These are phyloP conservation scores for Scheffersomyces stipitis DNA, from an alignment of 805 yeast genomes.

Conservation along the genomic window DNA sequence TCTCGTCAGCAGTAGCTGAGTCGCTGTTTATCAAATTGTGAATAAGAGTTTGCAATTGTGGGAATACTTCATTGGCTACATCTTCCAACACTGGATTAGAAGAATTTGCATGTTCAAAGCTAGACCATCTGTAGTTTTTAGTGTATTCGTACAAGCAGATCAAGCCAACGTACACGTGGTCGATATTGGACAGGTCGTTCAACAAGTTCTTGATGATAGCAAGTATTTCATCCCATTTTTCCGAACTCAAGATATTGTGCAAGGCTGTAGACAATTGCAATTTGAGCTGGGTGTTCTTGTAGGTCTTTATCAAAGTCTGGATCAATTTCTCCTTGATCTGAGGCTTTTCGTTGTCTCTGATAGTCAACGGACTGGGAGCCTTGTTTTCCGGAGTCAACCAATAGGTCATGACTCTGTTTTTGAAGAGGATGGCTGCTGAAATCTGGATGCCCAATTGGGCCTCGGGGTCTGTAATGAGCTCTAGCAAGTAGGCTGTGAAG, in stretches of 20 bases:
- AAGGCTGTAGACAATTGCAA: conserved; percentile 61
- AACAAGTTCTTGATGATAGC: conserved; percentile 44
- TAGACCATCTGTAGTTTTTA: conserved; percentile 39
- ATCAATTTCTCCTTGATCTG: conserved; percentile 37
- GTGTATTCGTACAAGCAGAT: conserved; percentile 42
- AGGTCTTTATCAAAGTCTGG: conserved; percentile 40
- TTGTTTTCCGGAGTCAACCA: conserved; percentile 39
- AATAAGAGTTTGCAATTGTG: conserved; percentile 33
- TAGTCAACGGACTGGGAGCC: conserved; percentile 20
- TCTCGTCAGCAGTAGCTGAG: conserved; percentile 24
- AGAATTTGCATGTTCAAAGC: conserved; percentile 44
- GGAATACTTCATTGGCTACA: conserved; percentile 34
- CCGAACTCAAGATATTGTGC: conserved; percentile 50
- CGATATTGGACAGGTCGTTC: conserved; percentile 34
- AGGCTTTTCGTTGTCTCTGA: conserved; percentile 35
- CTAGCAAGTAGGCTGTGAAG: conserved; percentile 54
- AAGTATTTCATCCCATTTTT: conserved; percentile 45
- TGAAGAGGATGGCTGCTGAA: conserved; percentile 45
- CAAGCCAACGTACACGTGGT: conserved; percentile 40
- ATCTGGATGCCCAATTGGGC: conserved; percentile 44
- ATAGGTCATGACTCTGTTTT: conserved; percentile 37
- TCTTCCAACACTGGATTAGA: conserved; percentile 42
- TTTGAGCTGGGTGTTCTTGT: conserved; percentile 40
- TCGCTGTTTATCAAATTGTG: conserved; percentile 24
- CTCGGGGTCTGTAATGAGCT: conserved; percentile 46